Percentiles rank a stretch among this genome's conserved stretches.
Conservation (phyloP, 2,329 filamentous ascomycete genomes). For the Penicillium sp. region DNA sequence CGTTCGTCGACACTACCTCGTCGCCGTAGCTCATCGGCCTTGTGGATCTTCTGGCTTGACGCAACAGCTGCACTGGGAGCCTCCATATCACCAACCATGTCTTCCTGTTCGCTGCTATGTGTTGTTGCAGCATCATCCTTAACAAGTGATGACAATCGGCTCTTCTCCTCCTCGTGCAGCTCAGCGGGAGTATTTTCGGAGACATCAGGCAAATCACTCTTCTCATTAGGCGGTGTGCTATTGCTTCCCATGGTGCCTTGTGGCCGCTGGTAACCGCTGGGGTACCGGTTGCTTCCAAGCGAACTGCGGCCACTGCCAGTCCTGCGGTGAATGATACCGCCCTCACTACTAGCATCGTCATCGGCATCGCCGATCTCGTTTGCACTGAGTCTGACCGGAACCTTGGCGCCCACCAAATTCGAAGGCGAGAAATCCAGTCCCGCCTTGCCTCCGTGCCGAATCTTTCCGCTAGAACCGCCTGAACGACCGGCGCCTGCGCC, state of each 20-base stretch:
- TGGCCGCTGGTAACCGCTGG: constrained; percentile 46
- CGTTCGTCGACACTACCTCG: constrained; percentile 51
- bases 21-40: constrained; percentile 46
- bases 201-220: constrained; percentile 43
- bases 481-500: constrained; percentile 61
- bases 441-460: constrained; percentile 80
- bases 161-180: constrained; percentile 28
- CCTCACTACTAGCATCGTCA: constrained; percentile 55
- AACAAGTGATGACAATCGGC: constrained; percentile 22
- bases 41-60: constrained; percentile 41
- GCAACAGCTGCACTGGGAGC: constrained; percentile 41
- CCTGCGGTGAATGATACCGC: constrained; percentile 49
- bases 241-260: constrained; percentile 50
- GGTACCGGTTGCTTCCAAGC: constrained; percentile 49
- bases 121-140: constrained; percentile 31
- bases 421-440: constrained; percentile 77
- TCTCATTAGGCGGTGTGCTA: constrained; percentile 53
- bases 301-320: constrained; percentile 61
- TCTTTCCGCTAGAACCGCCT: constrained; percentile 72
- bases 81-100: constrained; percentile 53
- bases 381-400: constrained; percentile 89
- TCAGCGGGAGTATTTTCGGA: constrained; percentile 39
- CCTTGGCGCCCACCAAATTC: constrained; percentile 73
- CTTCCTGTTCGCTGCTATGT: constrained; percentile 46
- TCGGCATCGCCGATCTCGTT: constrained; percentile 91